Evolutionary conservation across 805 yeast species (phyloP), one percentile per base, ranked within the genome.

Genomic region (Wickerhamomyces mucosus): DNA sequence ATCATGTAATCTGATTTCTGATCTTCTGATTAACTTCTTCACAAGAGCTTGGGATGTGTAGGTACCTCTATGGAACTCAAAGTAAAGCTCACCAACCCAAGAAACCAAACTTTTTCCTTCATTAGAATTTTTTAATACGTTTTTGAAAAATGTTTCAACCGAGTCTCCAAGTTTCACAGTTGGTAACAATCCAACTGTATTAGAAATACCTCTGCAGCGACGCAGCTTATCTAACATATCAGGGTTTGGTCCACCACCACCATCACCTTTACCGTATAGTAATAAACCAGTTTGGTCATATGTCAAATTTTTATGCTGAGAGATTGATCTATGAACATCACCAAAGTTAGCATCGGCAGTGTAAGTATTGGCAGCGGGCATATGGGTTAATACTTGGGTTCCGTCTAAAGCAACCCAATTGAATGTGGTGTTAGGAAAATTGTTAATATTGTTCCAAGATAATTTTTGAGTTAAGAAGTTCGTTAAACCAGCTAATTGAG

Each of bases 341-440:
- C 96, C 95, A 56, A 85, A 85, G 50, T 89, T 76, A 3, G 96
- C 95, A 49, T 68, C 71, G 1, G 97, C 94, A 7, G 97, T 92
- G 50, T 89, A 89, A 0, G 97, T 92, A 55, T 89, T 83, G 10
- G 81, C 92, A 6, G 98, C 97, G 15, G 98, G 97, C 97, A 92
- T 92, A 54, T 89, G 98, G 21, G 89, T 85, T 44, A 92, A 59
- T 2, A 89, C 85, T 56, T 89, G 96, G 4, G 95, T 73, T 1
- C 95, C 94, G 57, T 89, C 97, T 27, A 92, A 66, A 18, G 95
- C 95, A 5, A 81, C 81, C 98, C 98, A 89, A 53, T 85, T 85
- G 58, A 89, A 89, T 0, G 96, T 83, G 10, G 83, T 69, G 48
- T 84, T 70, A 2, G 98, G 98, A 61, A 89, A 89, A 33, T 62